Conservation (phyloP, 768 basidiomycete genomes). For the Trametes cinnabarina region DNA sequence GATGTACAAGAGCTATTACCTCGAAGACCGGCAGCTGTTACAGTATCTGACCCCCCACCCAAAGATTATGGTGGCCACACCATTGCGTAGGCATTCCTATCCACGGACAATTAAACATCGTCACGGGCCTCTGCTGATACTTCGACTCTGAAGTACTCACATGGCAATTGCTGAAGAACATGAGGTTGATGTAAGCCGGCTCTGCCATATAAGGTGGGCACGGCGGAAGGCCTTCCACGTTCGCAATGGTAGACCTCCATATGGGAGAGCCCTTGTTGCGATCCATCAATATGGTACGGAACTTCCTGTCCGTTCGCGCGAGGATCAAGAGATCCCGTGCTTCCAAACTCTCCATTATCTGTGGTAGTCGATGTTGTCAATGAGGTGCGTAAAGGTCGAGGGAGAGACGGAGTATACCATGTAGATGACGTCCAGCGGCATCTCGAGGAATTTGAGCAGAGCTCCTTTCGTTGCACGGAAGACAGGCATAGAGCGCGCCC, state of each 20-base stretch:
- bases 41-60: neutral
- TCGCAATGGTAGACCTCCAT: constrained; percentile 8
- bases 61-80: neutral
- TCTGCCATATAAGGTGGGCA: constrained; percentile 14
- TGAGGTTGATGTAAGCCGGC: constrained; percentile 8
- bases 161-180: constrained; percentile 30
- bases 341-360: constrained; percentile 41
- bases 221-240: constrained; percentile 6
- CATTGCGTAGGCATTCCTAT: neutral
- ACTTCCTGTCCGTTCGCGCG: constrained; percentile 34
- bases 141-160: constrained; percentile 23
- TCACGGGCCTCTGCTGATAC: neutral
- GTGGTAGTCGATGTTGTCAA: neutral
- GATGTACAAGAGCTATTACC: neutral
- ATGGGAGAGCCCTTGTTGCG: constrained; percentile 16
- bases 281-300: constrained; percentile 35
- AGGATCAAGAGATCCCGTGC: constrained; percentile 41
- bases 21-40: neutral
- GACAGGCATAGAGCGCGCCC: no score
- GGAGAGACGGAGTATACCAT: neutral
- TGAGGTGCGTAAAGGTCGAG: neutral
- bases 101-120: neutral
- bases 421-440: neutral
- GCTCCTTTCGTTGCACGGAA: neutral
- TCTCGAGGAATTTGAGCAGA: neutral